A percentile compares a stretch with the other conserved stretches of the same genome.
phyloP scores from a whole-genome alignment of 2,329 filamentous ascomycete genomes.

The Tricladium varicosporioides region DNA sequence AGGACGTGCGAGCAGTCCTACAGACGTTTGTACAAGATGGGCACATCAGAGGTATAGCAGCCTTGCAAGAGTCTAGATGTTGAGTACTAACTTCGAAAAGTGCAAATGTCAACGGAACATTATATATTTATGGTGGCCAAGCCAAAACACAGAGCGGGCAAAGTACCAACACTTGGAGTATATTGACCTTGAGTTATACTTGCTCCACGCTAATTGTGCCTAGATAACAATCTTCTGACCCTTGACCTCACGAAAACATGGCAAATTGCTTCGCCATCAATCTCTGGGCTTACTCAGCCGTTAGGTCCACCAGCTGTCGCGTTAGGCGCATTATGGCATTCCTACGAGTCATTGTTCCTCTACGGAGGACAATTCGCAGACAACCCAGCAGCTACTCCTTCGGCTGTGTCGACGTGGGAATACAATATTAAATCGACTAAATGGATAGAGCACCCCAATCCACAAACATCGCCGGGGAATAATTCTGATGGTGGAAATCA shows the following conservation, averaged over 20 bases:
- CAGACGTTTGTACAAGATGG: slow-evolving; percentile 63
- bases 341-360: slow-evolving; percentile 65
- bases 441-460: slow-evolving; percentile 63
- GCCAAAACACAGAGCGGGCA: slow-evolving; percentile 58
- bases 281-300: slow-evolving; percentile 61
- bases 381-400: slow-evolving; percentile 53
- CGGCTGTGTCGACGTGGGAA: slow-evolving; percentile 64
- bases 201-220: neutral
- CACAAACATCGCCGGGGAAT: slow-evolving; percentile 61
- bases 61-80: neutral
- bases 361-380: slow-evolving; percentile 76
- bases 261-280: slow-evolving; percentile 60
- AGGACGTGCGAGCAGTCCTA: slow-evolving; percentile 46
- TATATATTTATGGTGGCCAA: slow-evolving; percentile 75
- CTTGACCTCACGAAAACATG: slow-evolving; percentile 74
- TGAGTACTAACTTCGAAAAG: slow-evolving; percentile 34
- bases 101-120: slow-evolving; percentile 69
- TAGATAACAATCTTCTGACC: slow-evolving; percentile 69
- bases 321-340: slow-evolving; percentile 74
- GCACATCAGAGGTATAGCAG: slow-evolving; percentile 53
- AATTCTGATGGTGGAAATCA: slow-evolving; percentile 55
- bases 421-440: slow-evolving; percentile 58
- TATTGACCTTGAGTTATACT: slow-evolving; percentile 26
- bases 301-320: slow-evolving; percentile 69
- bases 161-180: slow-evolving; percentile 67